Evolutionary conservation across 129 eudicot genomes (phyloP).

Genomic region (Flaveria ramosissima): DNA sequence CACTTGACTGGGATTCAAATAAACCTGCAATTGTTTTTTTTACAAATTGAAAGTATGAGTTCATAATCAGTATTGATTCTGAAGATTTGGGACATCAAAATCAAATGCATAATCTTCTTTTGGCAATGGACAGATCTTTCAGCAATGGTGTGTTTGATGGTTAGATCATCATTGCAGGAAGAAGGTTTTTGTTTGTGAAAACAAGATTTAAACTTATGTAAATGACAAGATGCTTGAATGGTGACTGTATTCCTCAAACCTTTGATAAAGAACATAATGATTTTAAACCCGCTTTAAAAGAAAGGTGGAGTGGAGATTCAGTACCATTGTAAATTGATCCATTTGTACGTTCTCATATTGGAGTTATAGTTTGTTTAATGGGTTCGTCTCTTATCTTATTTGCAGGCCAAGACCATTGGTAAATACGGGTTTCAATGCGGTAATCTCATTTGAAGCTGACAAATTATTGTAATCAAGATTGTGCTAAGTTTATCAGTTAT

Average conservation of each 20-base stretch:
- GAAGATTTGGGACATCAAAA: neutral
- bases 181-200: conserved; percentile 1
- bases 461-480: neutral
- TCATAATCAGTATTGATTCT: neutral
- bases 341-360: neutral
- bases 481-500: neutral
- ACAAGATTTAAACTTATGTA: neutral
- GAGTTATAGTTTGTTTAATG: neutral
- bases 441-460: conserved; percentile 25
- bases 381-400: conserved; percentile 5
- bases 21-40: neutral
- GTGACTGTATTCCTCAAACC: neutral
- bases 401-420: conserved; percentile 70
- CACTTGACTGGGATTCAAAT: neutral
- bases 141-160: too few relatives aligned
- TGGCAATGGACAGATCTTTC: neutral
- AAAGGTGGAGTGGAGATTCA: neutral
- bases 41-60: neutral
- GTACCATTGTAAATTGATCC: neutral
- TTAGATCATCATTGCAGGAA: neutral
- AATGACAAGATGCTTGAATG: neutral
- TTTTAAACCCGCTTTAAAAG: neutral
- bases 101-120: neutral
- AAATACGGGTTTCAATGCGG: conserved; percentile 63
- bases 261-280: neutral